These are phyloP conservation scores for Coniochaeta sp. DNA, from an alignment of 2,329 filamentous ascomycete species.

Conservation along the genomic window DNA sequence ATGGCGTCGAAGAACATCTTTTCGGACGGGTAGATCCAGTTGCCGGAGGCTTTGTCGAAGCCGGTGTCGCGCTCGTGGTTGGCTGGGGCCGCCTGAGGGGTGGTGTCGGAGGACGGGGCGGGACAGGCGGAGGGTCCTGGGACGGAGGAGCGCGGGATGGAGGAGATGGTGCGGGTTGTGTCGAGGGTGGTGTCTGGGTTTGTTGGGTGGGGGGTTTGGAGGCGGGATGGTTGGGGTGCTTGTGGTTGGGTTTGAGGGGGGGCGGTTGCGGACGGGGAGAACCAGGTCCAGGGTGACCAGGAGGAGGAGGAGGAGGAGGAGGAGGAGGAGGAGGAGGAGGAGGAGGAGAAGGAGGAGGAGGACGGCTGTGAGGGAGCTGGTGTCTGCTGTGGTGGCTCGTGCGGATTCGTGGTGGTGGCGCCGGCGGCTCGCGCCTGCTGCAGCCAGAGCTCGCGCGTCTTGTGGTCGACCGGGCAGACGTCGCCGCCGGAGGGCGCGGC, in stretches of 20 bases:
- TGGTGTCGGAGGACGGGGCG: slow-evolving; percentile 27
- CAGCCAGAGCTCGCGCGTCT: slow-evolving; percentile 82
- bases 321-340: slow-evolving; percentile 14
- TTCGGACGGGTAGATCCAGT: slow-evolving; percentile 97
- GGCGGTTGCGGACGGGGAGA: slow-evolving; percentile 11
- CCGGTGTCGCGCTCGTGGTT: slow-evolving; percentile 77
- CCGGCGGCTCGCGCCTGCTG: slow-evolving; percentile 52
- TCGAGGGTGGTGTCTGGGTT: slow-evolving; percentile 36
- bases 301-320: slow-evolving; percentile 11
- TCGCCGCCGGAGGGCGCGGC: slow-evolving; percentile 13
- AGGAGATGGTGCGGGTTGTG: slow-evolving; percentile 63
- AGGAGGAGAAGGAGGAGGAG: slow-evolving; percentile 9
- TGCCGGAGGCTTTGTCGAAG: slow-evolving; percentile 57
- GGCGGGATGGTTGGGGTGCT: background rate
- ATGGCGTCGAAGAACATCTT: slow-evolving; percentile 98
- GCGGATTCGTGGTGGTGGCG: slow-evolving; percentile 16
- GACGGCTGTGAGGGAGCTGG: too few relatives aligned
- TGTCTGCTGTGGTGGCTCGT: too few relatives aligned
- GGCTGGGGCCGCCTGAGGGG: slow-evolving; percentile 25
- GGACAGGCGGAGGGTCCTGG: slow-evolving; percentile 28
- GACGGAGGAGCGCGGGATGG: slow-evolving; percentile 43
- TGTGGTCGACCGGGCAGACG: slow-evolving; percentile 81
- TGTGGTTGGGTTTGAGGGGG: slow-evolving; percentile 17
- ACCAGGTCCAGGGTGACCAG: slow-evolving; percentile 14
- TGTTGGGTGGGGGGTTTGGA: slow-evolving; percentile 6